Base-by-base conservation (phyloP, 2,329 filamentous ascomycete genomes). In the Xylariaceae sp. region DNA sequence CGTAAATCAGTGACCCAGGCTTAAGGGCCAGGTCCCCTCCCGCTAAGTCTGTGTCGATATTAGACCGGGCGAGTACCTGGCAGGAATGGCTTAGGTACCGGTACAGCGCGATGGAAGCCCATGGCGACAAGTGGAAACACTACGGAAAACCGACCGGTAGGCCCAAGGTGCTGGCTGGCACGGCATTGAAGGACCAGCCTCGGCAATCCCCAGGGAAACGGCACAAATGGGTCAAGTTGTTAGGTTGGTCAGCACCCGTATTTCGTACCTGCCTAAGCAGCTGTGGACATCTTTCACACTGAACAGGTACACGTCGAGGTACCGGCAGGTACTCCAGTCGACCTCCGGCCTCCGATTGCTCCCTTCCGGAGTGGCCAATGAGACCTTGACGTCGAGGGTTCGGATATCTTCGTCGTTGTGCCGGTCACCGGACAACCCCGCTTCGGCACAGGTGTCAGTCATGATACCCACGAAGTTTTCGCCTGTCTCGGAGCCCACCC, bases 361-460 rank as follows among this genome's bases (percentile, higher is more conserved):
- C 11, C 47, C 8, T 42, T 8, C 37, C 37, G 37, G 37, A 42
- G 37, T 9, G 37, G 37, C 37, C 37, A 42, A 42, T 42, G 11
- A 13, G 37, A 42, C 37, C 37, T 42, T 42, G 37, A 42, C 37
- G 37, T 42, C 37, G 11, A 42, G 37, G 8, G 37, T 30, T 30
- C 23, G 23, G 23, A 30, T 30, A 30, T 30, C 23, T 30, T 30
- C 23, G 23, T 42, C 37, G 9, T 42, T 42, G 37, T 7, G 61
- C 66, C 72, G 23, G 47, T 72, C 23, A 70, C 68, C 10, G 70
- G 71, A 45, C 61, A 65, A 44, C 69, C 66, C 8, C 66, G 71
- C 39, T 70, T 71, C 59, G 69, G 66, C 35, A 53, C 63, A 53
- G 15, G 56, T 49, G 34, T 50, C 2, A 10, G 51, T 42, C 64